phyloP scores from a whole-genome alignment of 805 yeast species.

The Starmerella bombicola region DNA sequence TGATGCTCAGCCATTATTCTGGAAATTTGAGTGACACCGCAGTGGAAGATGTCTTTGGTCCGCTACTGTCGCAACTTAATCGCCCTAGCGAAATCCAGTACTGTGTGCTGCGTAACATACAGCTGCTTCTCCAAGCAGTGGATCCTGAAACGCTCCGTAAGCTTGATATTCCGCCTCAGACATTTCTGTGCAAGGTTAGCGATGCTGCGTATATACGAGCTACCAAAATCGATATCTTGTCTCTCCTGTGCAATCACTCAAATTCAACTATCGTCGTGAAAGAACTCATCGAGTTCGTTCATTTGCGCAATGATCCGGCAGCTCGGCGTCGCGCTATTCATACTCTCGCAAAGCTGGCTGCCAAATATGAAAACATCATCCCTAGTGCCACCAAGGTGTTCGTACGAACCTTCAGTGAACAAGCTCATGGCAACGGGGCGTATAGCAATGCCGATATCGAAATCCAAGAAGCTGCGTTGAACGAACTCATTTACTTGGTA shows the following conservation, averaged over 20 bases:
- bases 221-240: constrained; percentile 78
- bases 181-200: constrained; percentile 69
- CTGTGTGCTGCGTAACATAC: constrained; percentile 63
- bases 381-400: constrained; percentile 28
- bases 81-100: constrained; percentile 70
- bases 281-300: constrained; percentile 67
- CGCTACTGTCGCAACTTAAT: constrained; percentile 45
- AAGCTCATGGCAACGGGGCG: background rate
- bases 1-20: constrained; percentile 64
- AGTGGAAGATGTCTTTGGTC: constrained; percentile 52
- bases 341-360: constrained; percentile 81
- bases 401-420: background rate
- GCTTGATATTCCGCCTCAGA: constrained; percentile 22
- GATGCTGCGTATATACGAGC: constrained; percentile 84
- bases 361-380: constrained; percentile 54
- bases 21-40: constrained; percentile 42
- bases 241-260: constrained; percentile 55
- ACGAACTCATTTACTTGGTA: constrained; percentile 63
- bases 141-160: constrained; percentile 28
- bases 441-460: background rate
- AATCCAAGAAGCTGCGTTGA: constrained; percentile 33
- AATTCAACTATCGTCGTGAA: constrained; percentile 47
- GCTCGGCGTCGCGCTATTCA: constrained; percentile 80
- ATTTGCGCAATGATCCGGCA: constrained; percentile 71
- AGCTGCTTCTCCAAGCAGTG: constrained; percentile 36